Evolutionary conservation across 768 basidiomycete species (phyloP).

Genomic region (Lentinula aciculospora): DNA sequence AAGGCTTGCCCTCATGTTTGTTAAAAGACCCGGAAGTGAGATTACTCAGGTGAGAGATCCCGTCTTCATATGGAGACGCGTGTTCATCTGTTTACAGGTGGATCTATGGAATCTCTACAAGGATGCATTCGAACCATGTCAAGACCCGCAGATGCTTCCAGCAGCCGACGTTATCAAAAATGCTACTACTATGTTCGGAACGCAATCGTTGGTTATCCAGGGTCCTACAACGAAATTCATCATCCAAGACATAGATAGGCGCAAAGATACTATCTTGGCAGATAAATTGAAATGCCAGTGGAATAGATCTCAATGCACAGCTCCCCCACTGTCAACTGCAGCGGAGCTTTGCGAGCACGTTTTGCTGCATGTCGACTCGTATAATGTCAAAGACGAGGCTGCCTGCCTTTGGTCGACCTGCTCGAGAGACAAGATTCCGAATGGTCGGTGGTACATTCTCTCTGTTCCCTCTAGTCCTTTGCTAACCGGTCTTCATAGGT

Average conservation of each 20-base stretch:
- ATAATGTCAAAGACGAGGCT: constrained; percentile 35
- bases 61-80: no score
- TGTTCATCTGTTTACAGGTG: constrained; percentile 48
- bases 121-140: constrained; percentile 64
- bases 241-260: constrained; percentile 77
- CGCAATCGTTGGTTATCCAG: constrained; percentile 75
- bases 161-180: constrained; percentile 96
- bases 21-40: constrained; percentile 68
- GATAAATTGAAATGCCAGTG: constrained; percentile 77
- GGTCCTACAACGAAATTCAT: constrained; percentile 75
- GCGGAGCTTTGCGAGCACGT: constrained; percentile 75
- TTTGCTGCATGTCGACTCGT: constrained; percentile 44
- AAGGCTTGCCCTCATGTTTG: constrained; percentile 93
- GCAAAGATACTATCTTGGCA: constrained; percentile 48
- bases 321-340: constrained; percentile 40
- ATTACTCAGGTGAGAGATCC: constrained; percentile 62
- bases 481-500: not conserved
- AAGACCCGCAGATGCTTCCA: constrained; percentile 57
- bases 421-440: constrained; percentile 38
- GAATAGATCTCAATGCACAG: constrained; percentile 55
- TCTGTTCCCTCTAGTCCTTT: not conserved
- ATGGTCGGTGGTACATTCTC: constrained; percentile 14
- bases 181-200: constrained; percentile 76
- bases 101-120: constrained; percentile 95
- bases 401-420: constrained; percentile 76